Evolutionary conservation across 1,284 basidiomycete species (phyloP), one percentile per base, ranked within the genome.

Genomic region (Sparassis latifolia): DNA sequence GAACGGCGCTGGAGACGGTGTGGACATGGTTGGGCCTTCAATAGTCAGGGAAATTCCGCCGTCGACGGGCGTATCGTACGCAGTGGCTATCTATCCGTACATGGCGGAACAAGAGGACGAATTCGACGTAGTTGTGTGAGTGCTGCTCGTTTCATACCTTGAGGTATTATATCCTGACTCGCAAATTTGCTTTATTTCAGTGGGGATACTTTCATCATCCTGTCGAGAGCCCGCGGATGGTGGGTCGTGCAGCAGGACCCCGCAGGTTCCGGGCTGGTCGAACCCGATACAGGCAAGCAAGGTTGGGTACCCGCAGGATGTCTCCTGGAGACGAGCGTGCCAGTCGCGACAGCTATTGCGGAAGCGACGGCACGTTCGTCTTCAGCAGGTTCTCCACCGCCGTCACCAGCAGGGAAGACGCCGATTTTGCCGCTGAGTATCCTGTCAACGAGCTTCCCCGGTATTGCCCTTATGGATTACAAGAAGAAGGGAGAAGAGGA

Each of bases 211-310:
- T 98, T 97, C 68, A 84, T 97, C 58, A 96, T 98, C 62, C 74
- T 97, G 49, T 92, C 90, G 52, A 86, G 96, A 55, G 88, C 93
- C 10, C 87, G 95, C 55, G 97, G 97, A 0, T 99, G 97, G 97
- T 99, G 96, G 93, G 90, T 97, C 35, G 96, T 99, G 2, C 94
- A 98, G 65, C 83, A 91, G 33, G 97, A 99, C 66, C 86, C 89
- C 28, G 83, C 82, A 43, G 94, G 93, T 2, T 79, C 84, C 4
- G 94, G 94, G 10, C 72, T 85, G 46, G 80, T 93, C 42, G 84
- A 89, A 51, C 77, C 82, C 28, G 89, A 92, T 58, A 76, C 81
- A 33, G 69, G 75, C 46, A 84, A 88, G 66, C 85, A 91, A 64
- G 90, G 90, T 46, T 91, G 91, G 90, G 88, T 94, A 5, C 89